Evolutionary conservation across 371 early-diverging fungal genomes (phyloP), one percentile per base, ranked within the genome.

Genomic region (Lichtheimia ramosa): DNA sequence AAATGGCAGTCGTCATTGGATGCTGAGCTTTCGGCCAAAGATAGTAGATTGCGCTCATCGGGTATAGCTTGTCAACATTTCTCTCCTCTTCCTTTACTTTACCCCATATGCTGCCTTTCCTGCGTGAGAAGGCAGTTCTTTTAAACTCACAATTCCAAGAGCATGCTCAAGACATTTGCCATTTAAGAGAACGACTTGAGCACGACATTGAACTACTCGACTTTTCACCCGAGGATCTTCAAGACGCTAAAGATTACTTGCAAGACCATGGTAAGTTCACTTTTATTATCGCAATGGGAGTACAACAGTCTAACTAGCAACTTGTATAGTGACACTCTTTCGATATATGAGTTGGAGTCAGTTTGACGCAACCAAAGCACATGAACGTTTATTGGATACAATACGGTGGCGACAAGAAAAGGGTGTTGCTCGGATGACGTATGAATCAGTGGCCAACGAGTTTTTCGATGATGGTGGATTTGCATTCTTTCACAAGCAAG

Each of bases 401-500:
- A 68, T 79, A 18, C 59, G 59, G 50, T 79, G 80, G 80, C 56
- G 80, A 62, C 53, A 48, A 43, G 66, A 71, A 48, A 43, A 69
- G 15, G 48, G 51, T 7, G 51, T 76, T 7, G 56, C 58, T 16
- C 53, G 56, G 15, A 59, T 77, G 51, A 64, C 68, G 3, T 79
- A 59, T 56, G 16, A 56, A 13, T 64, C 70, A 2, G 61, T 77
- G 3, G 65, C 69, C 5, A 23, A 62, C 7, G 71, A 72, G 42
- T 76, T 79, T 24, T 79, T 66, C 41, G 53, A 28, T 18, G 54
- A 58, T 2, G 43, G 62, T 34, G 71, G 62, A 13, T 76, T 79
- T 56, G 71, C 74, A 6, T 76, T 73, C 50, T 79, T 77, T 20
- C 73, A 74, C 41, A 72, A 74, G 25, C 66, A 71, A 18, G 80